A percentile compares a stretch with the other conserved stretches of the same genome.
These are phyloP conservation scores for Colletotrichum sublineola DNA, from an alignment of 2,329 filamentous ascomycete species.

Conservation along the genomic window DNA sequence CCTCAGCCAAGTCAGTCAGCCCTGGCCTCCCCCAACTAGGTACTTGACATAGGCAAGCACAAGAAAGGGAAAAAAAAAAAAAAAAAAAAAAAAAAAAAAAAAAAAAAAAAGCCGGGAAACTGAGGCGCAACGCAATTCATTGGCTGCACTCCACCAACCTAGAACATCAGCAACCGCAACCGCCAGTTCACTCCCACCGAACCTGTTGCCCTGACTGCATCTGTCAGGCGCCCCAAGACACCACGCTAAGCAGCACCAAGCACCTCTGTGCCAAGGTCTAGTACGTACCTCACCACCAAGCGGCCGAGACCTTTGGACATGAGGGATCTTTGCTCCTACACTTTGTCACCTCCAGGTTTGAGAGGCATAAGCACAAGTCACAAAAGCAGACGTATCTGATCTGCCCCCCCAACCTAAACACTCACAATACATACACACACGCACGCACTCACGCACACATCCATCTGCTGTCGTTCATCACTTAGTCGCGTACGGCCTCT, in stretches of 20 bases:
- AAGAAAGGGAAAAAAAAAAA: background rate
- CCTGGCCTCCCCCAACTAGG: background rate
- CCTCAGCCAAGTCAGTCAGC: background rate
- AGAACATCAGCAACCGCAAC: background rate
- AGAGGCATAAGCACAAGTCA: slow-evolving; percentile 23
- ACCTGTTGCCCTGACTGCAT: background rate
- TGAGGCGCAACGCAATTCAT: background rate
- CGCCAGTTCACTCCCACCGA: background rate
- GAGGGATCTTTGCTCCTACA: background rate
- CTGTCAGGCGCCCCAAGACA: slow-evolving; percentile 8
- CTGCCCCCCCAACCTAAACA: slow-evolving; percentile 27
- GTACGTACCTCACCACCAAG: background rate
- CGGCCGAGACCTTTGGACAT: background rate
- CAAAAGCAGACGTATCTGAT: slow-evolving; percentile 30
- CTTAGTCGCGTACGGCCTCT: slow-evolving; percentile 3
- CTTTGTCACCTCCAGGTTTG: background rate
- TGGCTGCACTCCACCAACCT: background rate
- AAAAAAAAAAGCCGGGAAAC: background rate
- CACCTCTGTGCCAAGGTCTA: background rate
- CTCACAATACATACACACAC: slow-evolving; percentile 12
- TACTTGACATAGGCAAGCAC: background rate
- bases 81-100: background rate
- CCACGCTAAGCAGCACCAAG: background rate
- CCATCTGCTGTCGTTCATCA: slow-evolving; percentile 12
- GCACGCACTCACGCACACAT: background rate